Evolutionary conservation across 148 eudicot species (phyloP).

Genomic region (Silene latifolia): DNA sequence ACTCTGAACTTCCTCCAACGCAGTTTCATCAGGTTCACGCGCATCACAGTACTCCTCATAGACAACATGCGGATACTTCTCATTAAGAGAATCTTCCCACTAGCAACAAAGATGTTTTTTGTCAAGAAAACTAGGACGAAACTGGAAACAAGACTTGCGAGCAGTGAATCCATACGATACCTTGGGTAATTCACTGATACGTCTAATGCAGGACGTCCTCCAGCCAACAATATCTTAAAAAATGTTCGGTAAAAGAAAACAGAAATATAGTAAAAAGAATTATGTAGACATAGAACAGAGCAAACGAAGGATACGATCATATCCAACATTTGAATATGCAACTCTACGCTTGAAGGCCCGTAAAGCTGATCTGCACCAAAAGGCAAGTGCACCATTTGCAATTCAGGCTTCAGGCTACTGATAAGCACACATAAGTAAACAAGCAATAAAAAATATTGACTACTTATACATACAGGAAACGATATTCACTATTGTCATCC

Average conservation of each 20-base stretch:
- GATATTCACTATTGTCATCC: conserved; percentile 60
- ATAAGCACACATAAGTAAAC: not conserved
- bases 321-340: conserved; percentile 83
- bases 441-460: not conserved
- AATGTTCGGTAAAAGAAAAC: conserved; percentile 38
- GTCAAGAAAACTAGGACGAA: conserved; percentile 20
- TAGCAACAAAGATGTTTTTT: conserved; percentile 18
- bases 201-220: conserved; percentile 94
- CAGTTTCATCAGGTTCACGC: conserved; percentile 22
- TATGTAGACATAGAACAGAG: not conserved
- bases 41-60: conserved; percentile 35
- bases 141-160: not conserved
- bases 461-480: conserved; percentile 59
- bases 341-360: conserved; percentile 77
- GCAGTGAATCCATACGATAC: conserved; percentile 31
- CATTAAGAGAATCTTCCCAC: conserved; percentile 47
- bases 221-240: conserved; percentile 87
- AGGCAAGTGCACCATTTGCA: conserved; percentile 14
- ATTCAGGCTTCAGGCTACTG: not conserved
- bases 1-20: conserved; percentile 24
- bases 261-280: not conserved
- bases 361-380: conserved; percentile 74
- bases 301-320: conserved; percentile 82
- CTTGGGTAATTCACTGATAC: conserved; percentile 83
- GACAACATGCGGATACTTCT: conserved; percentile 49